Conservation (phyloP, 352 stramenopile species). For the Aphanomyces stellatus region DNA sequence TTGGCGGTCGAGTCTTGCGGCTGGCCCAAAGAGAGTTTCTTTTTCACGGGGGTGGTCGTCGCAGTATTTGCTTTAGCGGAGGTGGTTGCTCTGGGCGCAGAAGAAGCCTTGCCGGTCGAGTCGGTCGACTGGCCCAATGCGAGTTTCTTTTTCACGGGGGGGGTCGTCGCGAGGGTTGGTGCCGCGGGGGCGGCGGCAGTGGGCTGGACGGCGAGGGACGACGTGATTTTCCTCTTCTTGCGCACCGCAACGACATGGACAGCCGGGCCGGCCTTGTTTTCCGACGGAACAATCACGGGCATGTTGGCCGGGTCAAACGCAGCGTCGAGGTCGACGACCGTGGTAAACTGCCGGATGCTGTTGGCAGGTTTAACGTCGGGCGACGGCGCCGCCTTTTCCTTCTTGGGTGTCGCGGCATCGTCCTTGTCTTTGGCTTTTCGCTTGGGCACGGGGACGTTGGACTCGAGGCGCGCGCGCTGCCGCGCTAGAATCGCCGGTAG, state of each 20-base stretch:
- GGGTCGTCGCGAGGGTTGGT: not conserved
- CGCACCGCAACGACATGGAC: constrained; percentile 70
- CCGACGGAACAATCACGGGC: not conserved
- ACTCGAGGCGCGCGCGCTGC: not conserved
- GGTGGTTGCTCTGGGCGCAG: no score
- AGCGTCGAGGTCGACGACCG: not conserved
- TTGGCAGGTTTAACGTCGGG: constrained; percentile 24
- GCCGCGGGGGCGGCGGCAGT: not conserved
- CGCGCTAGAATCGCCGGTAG: not conserved
- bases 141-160: no score
- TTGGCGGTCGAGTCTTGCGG: no score
- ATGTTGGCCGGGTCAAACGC: constrained; percentile 1
- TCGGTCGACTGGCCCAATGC: no score
- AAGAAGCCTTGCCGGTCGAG: no score
- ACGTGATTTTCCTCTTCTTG: constrained; percentile 75
- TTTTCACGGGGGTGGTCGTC: no score
- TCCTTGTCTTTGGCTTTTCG: constrained; percentile 23
- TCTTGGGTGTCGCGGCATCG: constrained; percentile 24
- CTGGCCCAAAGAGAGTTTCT: no score
- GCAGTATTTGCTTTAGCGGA: no score
- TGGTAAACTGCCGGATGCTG: constrained; percentile 9
- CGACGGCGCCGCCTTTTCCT: constrained; percentile 18
- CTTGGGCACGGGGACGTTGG: not conserved
- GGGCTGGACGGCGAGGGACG: constrained; percentile 28
- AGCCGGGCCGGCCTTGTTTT: constrained; percentile 13